Conservation (phyloP, 495 filamentous ascomycete genomes). For the Platismatia glauca region DNA sequence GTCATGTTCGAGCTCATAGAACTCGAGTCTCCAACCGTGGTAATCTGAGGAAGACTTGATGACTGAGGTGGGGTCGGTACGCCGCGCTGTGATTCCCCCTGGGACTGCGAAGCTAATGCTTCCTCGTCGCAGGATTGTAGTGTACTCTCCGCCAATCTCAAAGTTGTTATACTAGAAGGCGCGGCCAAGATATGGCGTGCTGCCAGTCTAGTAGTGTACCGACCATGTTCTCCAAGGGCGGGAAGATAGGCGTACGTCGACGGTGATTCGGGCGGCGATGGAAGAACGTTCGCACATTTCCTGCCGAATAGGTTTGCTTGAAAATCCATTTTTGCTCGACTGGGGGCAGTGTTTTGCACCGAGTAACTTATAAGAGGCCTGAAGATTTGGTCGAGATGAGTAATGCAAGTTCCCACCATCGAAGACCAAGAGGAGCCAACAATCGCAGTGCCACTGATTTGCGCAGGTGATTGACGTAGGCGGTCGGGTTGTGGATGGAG, state of each 20-base stretch:
- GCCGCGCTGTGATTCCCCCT: not conserved
- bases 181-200: not conserved
- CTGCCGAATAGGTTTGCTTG: not conserved
- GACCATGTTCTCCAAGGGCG: not conserved
- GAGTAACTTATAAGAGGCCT: not conserved
- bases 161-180: not conserved
- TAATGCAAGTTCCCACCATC: not conserved
- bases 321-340: not conserved
- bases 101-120: not conserved
- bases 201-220: constrained; percentile 1
- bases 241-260: not conserved
- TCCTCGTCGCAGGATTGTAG: not conserved
- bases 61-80: not conserved
- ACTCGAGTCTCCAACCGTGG: not conserved
- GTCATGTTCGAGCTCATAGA: not conserved
- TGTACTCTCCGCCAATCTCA: not conserved
- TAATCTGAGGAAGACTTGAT: not conserved
- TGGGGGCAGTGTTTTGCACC: not conserved
- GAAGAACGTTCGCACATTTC: not conserved
- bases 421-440: not conserved
- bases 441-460: not conserved
- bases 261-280: constrained; percentile 4
- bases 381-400: not conserved
- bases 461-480: too few relatives aligned
- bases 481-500: not conserved